A percentile compares a stretch with the other conserved stretches of the same genome.
Conservation (phyloP, 2,329 filamentous ascomycete genomes). For the Arthrobotrys entomopaga region DNA sequence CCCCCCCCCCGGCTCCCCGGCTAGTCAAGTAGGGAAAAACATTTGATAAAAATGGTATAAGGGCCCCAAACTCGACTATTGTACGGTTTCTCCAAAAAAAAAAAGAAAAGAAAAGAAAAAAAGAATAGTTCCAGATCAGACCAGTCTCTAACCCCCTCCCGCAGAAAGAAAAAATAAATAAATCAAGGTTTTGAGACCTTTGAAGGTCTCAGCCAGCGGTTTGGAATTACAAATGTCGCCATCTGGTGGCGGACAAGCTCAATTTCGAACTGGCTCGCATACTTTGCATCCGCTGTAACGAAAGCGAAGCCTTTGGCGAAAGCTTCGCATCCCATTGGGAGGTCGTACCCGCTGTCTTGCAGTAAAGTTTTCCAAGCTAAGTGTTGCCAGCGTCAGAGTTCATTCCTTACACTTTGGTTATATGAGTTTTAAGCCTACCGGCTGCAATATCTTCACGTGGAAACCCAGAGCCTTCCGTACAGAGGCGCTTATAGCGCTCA, state of each 20-base stretch:
- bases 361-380: slow-evolving; percentile 5
- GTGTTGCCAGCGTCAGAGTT: slow-evolving; percentile 3
- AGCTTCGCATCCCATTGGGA: slow-evolving; percentile 14
- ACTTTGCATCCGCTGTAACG: background rate
- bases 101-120: too few relatives aligned
- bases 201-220: background rate
- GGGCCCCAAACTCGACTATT: too few relatives aligned
- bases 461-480: background rate
- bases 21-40: too few relatives aligned
- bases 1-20: too few relatives aligned
- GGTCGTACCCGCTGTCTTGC: background rate
- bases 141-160: too few relatives aligned
- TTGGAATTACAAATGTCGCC: background rate
- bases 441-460: background rate
- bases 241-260: background rate
- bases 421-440: slow-evolving; percentile 1
- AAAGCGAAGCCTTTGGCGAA: slow-evolving; percentile 3
- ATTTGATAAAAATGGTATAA: too few relatives aligned
- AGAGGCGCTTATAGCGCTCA: slow-evolving; percentile 17
- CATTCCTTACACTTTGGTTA: background rate
- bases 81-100: too few relatives aligned
- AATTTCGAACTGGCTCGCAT: background rate
- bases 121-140: too few relatives aligned
- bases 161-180: too few relatives aligned
- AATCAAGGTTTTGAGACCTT: too few relatives aligned